Conservation (phyloP, 2,329 filamentous ascomycete genomes). For the Aspergillus ochraceus region DNA sequence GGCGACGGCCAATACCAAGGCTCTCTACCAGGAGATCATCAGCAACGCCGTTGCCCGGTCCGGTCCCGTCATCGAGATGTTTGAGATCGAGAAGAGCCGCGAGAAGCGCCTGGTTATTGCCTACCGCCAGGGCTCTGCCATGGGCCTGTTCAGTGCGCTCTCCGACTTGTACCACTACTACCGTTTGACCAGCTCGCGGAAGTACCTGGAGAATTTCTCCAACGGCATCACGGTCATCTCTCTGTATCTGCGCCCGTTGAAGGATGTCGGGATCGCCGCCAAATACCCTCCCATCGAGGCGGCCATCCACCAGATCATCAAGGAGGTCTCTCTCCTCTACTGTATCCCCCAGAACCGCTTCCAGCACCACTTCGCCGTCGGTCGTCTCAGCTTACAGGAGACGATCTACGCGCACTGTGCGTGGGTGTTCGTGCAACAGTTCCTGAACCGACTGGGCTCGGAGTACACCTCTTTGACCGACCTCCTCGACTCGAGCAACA, state of each 20-base stretch:
- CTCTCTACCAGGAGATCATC: constrained; percentile 93
- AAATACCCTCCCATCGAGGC: constrained; percentile 80
- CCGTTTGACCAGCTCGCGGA: constrained; percentile 89
- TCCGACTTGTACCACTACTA: constrained; percentile 99
- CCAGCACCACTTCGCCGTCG: constrained; percentile 81
- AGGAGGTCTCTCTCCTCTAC: constrained; percentile 95
- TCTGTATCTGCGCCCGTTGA: constrained; percentile 80
- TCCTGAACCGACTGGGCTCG: constrained; percentile 88
- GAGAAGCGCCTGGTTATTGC: constrained; percentile 95
- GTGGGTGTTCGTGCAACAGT: constrained; percentile 97
- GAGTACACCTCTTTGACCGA: constrained; percentile 88
- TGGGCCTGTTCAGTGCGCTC: constrained; percentile 90
- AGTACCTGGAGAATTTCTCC: constrained; percentile 98
- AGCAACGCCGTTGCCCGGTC: constrained; percentile 78
- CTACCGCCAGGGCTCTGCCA: constrained; percentile 88
- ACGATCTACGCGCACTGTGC: constrained; percentile 96
- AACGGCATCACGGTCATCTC: constrained; percentile 98
- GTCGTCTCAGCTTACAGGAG: constrained; percentile 88
- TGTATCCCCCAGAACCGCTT: constrained; percentile 98
- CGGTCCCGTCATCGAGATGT: constrained; percentile 96
- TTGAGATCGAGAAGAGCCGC: constrained; percentile 84
- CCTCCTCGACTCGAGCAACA: constrained; percentile 78
- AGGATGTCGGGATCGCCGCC: constrained; percentile 54
- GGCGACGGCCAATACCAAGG: constrained; percentile 91
- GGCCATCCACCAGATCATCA: constrained; percentile 97